These are phyloP conservation scores for Neurospora tetrasperma DNA, from an alignment of 495 filamentous ascomycete species.

Conservation along the genomic window DNA sequence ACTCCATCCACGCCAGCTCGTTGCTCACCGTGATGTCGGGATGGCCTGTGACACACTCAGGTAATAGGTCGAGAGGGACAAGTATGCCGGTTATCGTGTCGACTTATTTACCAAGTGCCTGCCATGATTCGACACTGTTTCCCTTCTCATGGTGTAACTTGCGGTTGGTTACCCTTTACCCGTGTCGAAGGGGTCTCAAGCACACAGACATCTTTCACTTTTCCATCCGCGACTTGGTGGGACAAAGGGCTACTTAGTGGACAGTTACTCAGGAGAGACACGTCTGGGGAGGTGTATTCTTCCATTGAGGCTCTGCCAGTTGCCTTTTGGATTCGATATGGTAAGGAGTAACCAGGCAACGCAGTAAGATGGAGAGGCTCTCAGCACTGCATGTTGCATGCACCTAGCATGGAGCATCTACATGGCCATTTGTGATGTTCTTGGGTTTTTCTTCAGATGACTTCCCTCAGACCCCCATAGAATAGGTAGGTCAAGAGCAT, in stretches of 20 bases:
- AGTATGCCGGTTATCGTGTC: neutral
- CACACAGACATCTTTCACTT: neutral
- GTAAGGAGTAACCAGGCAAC: neutral
- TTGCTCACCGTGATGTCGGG: neutral
- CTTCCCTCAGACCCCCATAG: neutral
- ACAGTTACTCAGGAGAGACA: neutral
- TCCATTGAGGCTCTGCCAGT: neutral
- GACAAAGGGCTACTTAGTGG: neutral
- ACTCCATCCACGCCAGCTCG: neutral
- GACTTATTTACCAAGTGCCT: neutral
- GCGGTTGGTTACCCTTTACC: neutral
- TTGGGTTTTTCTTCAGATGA: neutral
- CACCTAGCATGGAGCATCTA: neutral
- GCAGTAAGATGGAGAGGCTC: neutral
- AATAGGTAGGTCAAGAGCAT: neutral
- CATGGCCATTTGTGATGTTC: neutral
- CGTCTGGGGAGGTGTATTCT: neutral
- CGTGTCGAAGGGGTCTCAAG: neutral
- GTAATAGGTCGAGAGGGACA: neutral
- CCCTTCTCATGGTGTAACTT: neutral
- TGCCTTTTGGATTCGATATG: neutral
- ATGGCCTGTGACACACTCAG: neutral
- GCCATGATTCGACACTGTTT: neutral
- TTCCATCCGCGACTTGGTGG: neutral
- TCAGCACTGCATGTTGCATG: neutral